These are phyloP conservation scores for Vitis amurensis DNA, from an alignment of 164 flowering plant species.

Conservation along the genomic window DNA sequence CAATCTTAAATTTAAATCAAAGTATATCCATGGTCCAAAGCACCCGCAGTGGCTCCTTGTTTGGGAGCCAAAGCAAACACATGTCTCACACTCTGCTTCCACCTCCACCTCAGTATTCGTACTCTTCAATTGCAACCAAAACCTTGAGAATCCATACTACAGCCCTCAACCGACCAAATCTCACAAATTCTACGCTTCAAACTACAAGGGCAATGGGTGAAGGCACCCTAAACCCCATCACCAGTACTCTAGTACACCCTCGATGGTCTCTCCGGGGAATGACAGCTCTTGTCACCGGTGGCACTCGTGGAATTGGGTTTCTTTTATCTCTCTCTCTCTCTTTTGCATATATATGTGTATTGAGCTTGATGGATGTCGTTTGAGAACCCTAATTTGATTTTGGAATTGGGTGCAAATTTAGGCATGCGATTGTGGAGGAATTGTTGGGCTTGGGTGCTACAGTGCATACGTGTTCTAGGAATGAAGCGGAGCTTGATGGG, in stretches of 20 bases:
- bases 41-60: too few species aligned
- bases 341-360: not conserved
- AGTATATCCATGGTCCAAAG: too few species aligned
- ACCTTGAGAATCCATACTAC: too few species aligned
- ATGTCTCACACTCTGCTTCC: too few species aligned
- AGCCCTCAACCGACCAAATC: not conserved
- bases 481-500: conserved; percentile 18
- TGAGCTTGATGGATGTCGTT: not conserved
- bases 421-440: conserved; percentile 41
- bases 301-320: conserved; percentile 38
- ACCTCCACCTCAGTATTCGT: too few species aligned
- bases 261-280: conserved; percentile 36
- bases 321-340: too few species aligned
- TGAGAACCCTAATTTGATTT: not conserved
- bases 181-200: not conserved
- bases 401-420: conserved; percentile 3
- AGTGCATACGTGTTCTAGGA: conserved; percentile 34
- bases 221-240: not conserved
- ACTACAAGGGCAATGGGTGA: too few species aligned
- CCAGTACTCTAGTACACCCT: not conserved
- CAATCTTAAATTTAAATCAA: too few species aligned
- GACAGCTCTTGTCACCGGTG: conserved; percentile 40
- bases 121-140: too few species aligned
- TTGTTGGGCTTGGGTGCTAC: conserved; percentile 30
- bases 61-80: too few species aligned